phyloP scores from a whole-genome alignment of 2,329 filamentous ascomycete genomes.

The Neofusicoccum ribis region DNA sequence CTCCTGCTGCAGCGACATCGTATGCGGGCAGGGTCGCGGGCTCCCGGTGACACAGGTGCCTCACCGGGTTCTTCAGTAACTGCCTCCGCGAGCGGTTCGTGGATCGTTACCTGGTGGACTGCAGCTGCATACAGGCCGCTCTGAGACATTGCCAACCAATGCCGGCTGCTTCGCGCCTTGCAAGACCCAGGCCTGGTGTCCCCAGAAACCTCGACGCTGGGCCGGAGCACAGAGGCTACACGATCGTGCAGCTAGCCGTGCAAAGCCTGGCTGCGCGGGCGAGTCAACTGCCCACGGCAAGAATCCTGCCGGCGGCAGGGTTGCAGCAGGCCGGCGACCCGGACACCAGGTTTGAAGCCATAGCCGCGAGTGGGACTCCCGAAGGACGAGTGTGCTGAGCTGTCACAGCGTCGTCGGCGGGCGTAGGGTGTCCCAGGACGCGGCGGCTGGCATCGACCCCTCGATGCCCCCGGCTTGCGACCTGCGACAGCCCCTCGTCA shows the following conservation, averaged over 20 bases:
- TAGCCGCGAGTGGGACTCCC: background rate
- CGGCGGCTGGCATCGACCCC: slow-evolving; percentile 10
- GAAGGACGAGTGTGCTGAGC: background rate
- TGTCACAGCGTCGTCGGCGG: slow-evolving; percentile 6
- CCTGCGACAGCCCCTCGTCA: background rate
- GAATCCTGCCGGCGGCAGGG: slow-evolving; percentile 7
- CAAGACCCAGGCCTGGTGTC: slow-evolving; percentile 18
- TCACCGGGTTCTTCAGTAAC: slow-evolving; percentile 10
- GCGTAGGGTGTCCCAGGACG: background rate
- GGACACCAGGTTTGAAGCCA: slow-evolving; percentile 10
- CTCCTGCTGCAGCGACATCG: slow-evolving; percentile 4
- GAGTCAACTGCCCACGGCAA: background rate
- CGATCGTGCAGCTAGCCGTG: slow-evolving; percentile 18
- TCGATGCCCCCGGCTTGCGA: background rate
- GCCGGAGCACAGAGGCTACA: slow-evolving; percentile 19
- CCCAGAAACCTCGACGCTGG: slow-evolving; percentile 16
- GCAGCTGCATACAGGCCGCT: slow-evolving; percentile 9
- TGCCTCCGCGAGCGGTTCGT: slow-evolving; percentile 18
- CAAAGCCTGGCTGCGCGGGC: background rate
- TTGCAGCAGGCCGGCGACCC: slow-evolving; percentile 9
- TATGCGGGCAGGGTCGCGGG: slow-evolving; percentile 7
- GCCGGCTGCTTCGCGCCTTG: slow-evolving; percentile 23
- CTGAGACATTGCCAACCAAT: slow-evolving; percentile 16
- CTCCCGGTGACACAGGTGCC: background rate
- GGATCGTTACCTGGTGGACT: slow-evolving; percentile 10